Percentiles rank a stretch among this genome's conserved stretches.
phyloP scores from a whole-genome alignment of 352 stramenopile genomes.

The Phytopythium chamaehyphon region DNA sequence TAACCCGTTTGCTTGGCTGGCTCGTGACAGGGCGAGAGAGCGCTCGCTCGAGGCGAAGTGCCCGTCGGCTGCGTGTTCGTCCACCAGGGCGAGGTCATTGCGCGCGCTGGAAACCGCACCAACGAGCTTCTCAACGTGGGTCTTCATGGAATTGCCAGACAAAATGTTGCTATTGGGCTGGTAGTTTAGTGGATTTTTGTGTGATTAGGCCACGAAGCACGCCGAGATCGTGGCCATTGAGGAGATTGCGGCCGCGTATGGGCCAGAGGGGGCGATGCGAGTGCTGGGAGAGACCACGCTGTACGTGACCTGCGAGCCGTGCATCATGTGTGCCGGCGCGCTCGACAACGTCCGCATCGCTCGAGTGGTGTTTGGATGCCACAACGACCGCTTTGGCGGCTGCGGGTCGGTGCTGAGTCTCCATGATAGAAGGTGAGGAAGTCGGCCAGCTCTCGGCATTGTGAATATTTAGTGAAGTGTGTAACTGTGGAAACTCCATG shows the following conservation, averaged over 20 bases:
- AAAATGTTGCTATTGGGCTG: no score
- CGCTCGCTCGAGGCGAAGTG: slow-evolving; percentile 79
- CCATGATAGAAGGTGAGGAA: slow-evolving; percentile 50
- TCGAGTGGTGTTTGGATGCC: slow-evolving; percentile 86
- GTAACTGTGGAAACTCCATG: slow-evolving; percentile 5
- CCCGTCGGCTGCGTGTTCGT: slow-evolving; percentile 93
- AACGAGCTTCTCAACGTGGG: slow-evolving; percentile 86
- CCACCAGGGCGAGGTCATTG: slow-evolving; percentile 68
- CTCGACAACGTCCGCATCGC: slow-evolving; percentile 74
- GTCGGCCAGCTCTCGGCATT: background rate
- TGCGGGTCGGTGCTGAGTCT: slow-evolving; percentile 89
- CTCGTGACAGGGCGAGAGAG: slow-evolving; percentile 60
- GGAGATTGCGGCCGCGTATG: slow-evolving; percentile 47
- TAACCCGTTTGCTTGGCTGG: background rate
- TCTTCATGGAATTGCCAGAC: no score
- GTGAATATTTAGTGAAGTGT: slow-evolving; percentile 13
- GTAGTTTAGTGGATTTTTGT: no score
- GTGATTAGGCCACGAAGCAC: slow-evolving; percentile 79
- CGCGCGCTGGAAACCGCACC: slow-evolving; percentile 77
- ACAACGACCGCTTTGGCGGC: slow-evolving; percentile 92
- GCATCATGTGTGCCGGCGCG: slow-evolving; percentile 93
- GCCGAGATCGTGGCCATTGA: slow-evolving; percentile 91
- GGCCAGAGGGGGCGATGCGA: slow-evolving; percentile 23
- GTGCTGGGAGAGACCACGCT: slow-evolving; percentile 60
- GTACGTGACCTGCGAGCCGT: slow-evolving; percentile 92